Percentiles rank a stretch among this genome's conserved stretches.
phyloP scores from a whole-genome alignment of 331 rosid genomes.

The Rosa hybrid region DNA sequence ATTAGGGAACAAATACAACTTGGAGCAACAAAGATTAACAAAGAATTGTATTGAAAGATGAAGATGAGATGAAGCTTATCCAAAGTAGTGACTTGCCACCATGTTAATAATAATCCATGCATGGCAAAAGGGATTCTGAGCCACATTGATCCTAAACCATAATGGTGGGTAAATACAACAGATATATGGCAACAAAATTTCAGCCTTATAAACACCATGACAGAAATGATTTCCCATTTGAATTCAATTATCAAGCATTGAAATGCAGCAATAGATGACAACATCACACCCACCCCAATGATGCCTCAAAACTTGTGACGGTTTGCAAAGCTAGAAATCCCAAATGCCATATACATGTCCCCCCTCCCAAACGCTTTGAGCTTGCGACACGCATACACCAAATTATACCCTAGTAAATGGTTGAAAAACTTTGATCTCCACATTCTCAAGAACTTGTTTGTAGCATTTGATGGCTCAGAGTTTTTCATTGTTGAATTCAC shows the following conservation, averaged over 20 bases:
- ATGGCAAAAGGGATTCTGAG: neutral
- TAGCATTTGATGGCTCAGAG: neutral
- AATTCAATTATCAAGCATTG: neutral
- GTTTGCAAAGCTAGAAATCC: neutral
- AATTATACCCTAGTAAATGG: neutral
- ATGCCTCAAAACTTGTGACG: constrained; percentile 10
- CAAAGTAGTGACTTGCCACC: neutral
- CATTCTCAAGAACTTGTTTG: neutral
- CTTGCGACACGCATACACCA: neutral
- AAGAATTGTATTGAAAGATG: neutral
- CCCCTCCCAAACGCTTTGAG: neutral
- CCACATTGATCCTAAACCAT: neutral
- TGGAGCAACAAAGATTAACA: constrained; percentile 1
- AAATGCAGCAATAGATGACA: neutral
- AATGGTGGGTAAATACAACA: neutral
- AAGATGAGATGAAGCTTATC: neutral
- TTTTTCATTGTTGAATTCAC: neutral
- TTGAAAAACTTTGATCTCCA: neutral
- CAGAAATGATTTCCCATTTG: constrained; percentile 15
- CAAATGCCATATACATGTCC: neutral
- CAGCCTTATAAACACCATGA: neutral
- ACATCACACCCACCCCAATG: constrained; percentile 1
- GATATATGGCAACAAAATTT: neutral
- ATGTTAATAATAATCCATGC: neutral
- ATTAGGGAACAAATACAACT: neutral